Base-by-base conservation (phyloP, 2,329 filamentous ascomycete genomes). In the Sphaceloma murrayae region DNA sequence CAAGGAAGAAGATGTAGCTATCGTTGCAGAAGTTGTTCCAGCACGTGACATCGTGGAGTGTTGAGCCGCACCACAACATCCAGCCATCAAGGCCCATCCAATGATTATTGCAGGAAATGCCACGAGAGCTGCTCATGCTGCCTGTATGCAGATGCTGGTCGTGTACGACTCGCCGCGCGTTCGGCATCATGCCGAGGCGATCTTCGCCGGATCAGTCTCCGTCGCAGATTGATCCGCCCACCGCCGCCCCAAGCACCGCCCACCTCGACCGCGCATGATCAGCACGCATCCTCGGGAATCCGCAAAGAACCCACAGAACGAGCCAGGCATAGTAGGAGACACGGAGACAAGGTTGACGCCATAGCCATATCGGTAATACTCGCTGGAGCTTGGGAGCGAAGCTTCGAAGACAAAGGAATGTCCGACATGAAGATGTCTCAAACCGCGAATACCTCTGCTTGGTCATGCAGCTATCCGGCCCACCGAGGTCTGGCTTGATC, bases 321-420 rank as follows among this genome's bases (percentile, higher is more conserved):
- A 11, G 17, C 22, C 18, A 10, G 14, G 17, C 34, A n/a, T 13
- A 13, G 11, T 24, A 19, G 24, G 24, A 10, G 9, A 16, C 36
- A 5, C 13, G 18, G n/a, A 16, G 22, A 40, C 36, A 40, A 13
- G 26, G 36, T 40, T 40, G 36, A 40, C 36, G 36, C 36, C 36
- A 30, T 40, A 11, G 24, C 16, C 16, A 9, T 22, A 40, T 16
- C n/a, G n/a, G n/a, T n/a, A n/a, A 40, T 40, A 22, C 5, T 13
- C 18, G 33, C 5, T 17, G 3, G 24, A 27, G 36, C 36, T 29
- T 30, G 14, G 33, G 8, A 17, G 22, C 36, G 36, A 40, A 40
- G 36, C 36, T 9, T 30, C 13, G 19, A 16, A 18, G 33, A 17
- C 16, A 8, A 19, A 40, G 11, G 30, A 18, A n/a, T 38, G n/a